Evolutionary conservation across 768 basidiomycete species (phyloP), one percentile per base, ranked within the genome.

Genomic region (Lactifluus pinguis): DNA sequence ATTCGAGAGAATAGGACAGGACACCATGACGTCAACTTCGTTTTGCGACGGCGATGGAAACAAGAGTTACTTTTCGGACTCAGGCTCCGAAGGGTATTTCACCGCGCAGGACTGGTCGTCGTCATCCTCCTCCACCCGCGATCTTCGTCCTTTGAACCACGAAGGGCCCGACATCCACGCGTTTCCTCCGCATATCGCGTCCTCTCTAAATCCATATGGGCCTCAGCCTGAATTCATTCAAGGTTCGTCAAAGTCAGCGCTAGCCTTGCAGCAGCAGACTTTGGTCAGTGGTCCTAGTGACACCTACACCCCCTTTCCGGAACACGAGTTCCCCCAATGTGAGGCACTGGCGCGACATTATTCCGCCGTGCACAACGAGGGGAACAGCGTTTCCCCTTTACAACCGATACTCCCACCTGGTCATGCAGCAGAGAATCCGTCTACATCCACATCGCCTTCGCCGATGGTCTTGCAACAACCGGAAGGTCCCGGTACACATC

Each of bases 51-150:
- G 38, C 5, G 14, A 44, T 19, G 55, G 51, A 15, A 41, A 17
- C 14, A 50, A 48, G 19, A 57, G 29, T 17, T 19, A 15, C 19
- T 47, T 45, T 7, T 38, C 34, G 7, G 19, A 29, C 5, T 53
- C 55, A 8, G 36, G 44, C n/a, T 57, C 60, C 29, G 55, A 61
- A 19, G 55, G 49, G 4, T 61, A 57, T 15, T 57, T 52, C 17
- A 57, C 60, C 15, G 60, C 39, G 5, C 50, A 51, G 34, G 60
- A 53, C 50, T 57, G 50, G 60, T 19, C 60, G 19, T 52, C 57
- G 25, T 45, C 51, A 34, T 30, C 44, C 13, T 44, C 36, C 25
- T 29, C 41, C 29, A 48, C 44, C 19, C 21, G 36, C 10, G 42
- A 50, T 11, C 4, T 11, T 8, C 21, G 17, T 45, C 34, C 50